Evolutionary conservation across 192 early-diverging fungal genomes (phyloP).

Genomic region (Linnemannia zychae): DNA sequence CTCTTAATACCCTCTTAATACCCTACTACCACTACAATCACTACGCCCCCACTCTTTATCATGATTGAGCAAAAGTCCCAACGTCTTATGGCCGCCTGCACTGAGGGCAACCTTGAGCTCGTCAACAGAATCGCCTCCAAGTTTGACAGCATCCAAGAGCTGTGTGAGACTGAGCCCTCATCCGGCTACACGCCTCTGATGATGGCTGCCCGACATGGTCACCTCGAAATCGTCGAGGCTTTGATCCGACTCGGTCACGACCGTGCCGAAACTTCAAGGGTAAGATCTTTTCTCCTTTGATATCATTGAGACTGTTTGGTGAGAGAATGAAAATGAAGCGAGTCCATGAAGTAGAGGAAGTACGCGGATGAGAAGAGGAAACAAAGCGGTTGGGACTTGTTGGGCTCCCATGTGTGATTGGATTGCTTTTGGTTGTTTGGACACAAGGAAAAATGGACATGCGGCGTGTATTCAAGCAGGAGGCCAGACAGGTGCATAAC

Average conservation of each 20-base stretch:
- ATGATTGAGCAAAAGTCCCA: conserved; percentile 53
- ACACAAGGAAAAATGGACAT: neutral
- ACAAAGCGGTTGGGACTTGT: neutral
- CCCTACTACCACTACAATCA: neutral
- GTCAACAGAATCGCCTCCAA: conserved; percentile 49
- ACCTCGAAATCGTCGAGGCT: conserved; percentile 42
- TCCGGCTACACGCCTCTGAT: conserved; percentile 45
- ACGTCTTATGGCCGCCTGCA: conserved; percentile 42
- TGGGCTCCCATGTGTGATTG: neutral
- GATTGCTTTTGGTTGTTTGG: neutral
- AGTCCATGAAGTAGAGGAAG: neutral
- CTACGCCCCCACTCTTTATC: neutral
- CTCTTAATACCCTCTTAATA: neutral
- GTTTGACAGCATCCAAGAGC: conserved; percentile 34
- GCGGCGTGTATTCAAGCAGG: neutral
- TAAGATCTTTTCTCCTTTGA: conserved; percentile 3
- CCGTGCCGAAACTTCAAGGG: conserved; percentile 41
- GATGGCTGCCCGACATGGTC: conserved; percentile 52
- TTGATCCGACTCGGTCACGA: conserved; percentile 50
- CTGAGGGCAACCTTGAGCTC: conserved; percentile 44
- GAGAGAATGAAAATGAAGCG: no score
- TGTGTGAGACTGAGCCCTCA: conserved; percentile 41
- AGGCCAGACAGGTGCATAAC: neutral
- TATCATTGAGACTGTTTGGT: neutral
- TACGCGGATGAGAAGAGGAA: neutral